Conservation (phyloP, 495 filamentous ascomycete species). For the Penicillium daleae region DNA sequence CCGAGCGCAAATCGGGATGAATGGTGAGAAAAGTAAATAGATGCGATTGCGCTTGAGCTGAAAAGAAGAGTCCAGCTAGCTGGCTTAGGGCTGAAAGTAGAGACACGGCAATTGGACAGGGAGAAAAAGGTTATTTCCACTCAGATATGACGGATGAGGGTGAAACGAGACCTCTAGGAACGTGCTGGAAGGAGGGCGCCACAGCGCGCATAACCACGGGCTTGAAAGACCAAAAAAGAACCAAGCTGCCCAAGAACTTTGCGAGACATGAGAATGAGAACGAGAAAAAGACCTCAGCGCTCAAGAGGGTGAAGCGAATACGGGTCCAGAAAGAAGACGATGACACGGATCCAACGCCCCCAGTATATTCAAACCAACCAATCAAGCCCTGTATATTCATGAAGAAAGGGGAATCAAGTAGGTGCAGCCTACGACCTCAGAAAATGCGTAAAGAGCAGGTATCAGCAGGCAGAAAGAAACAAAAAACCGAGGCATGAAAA, state of each 20-base stretch:
- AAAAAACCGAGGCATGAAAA: neutral
- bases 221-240: constrained; percentile 4
- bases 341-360: constrained; percentile 20
- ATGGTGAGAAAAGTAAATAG: neutral
- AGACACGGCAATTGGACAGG: neutral
- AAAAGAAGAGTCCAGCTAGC: neutral
- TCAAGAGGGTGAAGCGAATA: constrained; percentile 23
- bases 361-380: constrained; percentile 21
- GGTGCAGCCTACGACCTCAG: constrained; percentile 1
- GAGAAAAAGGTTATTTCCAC: constrained; percentile 14
- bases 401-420: constrained; percentile 4
- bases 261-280: constrained; percentile 20
- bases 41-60: neutral
- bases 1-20: neutral
- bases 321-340: constrained; percentile 5
- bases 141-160: neutral
- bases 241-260: constrained; percentile 2
- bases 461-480: constrained; percentile 11
- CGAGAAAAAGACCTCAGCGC: constrained; percentile 29
- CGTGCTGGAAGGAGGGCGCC: constrained; percentile 6
- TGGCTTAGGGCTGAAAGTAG: neutral
- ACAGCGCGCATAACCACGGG: constrained; percentile 3
- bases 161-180: constrained; percentile 5
- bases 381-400: constrained; percentile 20
- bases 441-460: constrained; percentile 10